Evolutionary conservation across 2,329 filamentous ascomycete genomes (phyloP).

Genomic region (Celoporthe dispersa): DNA sequence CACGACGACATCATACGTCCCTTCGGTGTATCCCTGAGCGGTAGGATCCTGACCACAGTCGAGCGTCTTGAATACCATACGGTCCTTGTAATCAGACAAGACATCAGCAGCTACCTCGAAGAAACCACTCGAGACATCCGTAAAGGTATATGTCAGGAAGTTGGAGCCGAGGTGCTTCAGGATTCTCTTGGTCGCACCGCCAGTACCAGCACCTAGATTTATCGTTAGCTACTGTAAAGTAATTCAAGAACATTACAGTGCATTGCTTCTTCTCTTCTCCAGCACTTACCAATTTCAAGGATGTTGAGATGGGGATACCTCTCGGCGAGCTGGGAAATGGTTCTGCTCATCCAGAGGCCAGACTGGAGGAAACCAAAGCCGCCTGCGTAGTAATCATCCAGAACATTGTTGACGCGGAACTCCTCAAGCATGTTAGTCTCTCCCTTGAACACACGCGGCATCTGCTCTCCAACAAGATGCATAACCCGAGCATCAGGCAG

Average conservation of each 20-base stretch:
- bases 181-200: slow-evolving; percentile 43
- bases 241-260: not conserved
- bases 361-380: slow-evolving; percentile 5
- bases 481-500: slow-evolving; percentile 33
- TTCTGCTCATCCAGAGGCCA: not conserved
- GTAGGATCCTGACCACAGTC: slow-evolving; percentile 37
- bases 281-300: slow-evolving; percentile 39
- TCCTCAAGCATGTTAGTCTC: slow-evolving; percentile 39
- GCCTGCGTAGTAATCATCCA: slow-evolving; percentile 13
- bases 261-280: not conserved
- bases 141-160: slow-evolving; percentile 48
- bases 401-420: not conserved
- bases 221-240: not conserved
- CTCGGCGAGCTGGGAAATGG: slow-evolving; percentile 38
- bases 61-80: slow-evolving; percentile 24
- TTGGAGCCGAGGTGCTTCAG: slow-evolving; percentile 37
- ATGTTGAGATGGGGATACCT: slow-evolving; percentile 38
- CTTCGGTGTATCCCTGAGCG: slow-evolving; percentile 39
- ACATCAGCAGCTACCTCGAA: not conserved
- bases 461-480: slow-evolving; percentile 36
- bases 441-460: slow-evolving; percentile 39
- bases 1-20: slow-evolving; percentile 39
- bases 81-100: not conserved
- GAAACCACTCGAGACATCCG: slow-evolving; percentile 43
- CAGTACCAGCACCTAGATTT: slow-evolving; percentile 27